Evolutionary conservation across 305 asterid species (phyloP), one percentile per base, ranked within the genome.

Genomic region (Rubia balearica): DNA sequence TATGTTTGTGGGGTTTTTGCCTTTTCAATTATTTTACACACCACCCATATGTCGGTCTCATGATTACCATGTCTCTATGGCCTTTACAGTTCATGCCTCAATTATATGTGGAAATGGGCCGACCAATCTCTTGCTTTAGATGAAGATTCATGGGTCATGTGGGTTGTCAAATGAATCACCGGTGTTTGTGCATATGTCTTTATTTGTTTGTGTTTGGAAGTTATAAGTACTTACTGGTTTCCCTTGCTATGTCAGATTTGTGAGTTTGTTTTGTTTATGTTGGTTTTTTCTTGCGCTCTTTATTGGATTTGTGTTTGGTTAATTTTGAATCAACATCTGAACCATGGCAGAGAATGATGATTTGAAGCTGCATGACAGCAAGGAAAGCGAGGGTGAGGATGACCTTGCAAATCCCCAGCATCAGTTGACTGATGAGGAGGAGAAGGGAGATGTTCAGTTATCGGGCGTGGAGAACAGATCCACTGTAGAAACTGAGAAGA

Each of bases 321-420:
- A 19, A 70, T 74, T 38, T 46, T 33, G 19, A 73, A 73, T 77
- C 75, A 49, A 72, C 10, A 51, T 71, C 46, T 45, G 45, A 68
- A 61, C 73, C 73, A 71, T 80, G 74, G 41, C 65, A 82, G 86
- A 78, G 61, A 76, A 80, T 75, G 81, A 79, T 46, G 84, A 77
- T 56, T 55, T 70, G 76, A 80, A 80, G 49, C 77, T 53, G n/a
- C 75, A 16, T 36, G 81, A 73, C 57, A 82, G 75, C 72, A 80
- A 63, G 64, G 86, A 76, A 68, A 81, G 85, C 68, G 85, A 81
- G 61, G 72, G 45, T 73, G 81, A 85, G 17, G 86, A 78, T 13
- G 88, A 83, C 64, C 77, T 69, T 67, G 79, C 69, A 21, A 71
- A 70, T 71, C 77, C 71, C 42, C 81, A 77, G 61, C 78, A 55